Evolutionary conservation across 805 yeast species (phyloP).

Genomic region (Wickerhamomyces bisporus): DNA sequence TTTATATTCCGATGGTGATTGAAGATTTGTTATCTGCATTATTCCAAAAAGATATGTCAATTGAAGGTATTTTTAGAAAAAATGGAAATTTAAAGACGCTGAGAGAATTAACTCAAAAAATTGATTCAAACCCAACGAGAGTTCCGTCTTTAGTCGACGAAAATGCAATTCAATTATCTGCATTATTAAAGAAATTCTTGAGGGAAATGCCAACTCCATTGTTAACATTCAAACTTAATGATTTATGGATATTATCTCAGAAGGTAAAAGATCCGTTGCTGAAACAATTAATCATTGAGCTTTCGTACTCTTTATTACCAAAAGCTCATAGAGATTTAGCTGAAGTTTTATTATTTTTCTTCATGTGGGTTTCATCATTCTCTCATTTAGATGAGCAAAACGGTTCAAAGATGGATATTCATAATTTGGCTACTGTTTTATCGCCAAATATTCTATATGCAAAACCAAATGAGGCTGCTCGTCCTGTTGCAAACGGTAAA

Average conservation of each 20-base stretch:
- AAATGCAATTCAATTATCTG: conserved; percentile 88
- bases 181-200: conserved; percentile 82
- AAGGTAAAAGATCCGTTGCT: conserved; percentile 40
- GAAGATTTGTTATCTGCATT: conserved; percentile 83
- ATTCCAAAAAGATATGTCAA: conserved; percentile 88
- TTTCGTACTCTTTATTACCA: conserved; percentile 75
- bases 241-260: conserved; percentile 72
- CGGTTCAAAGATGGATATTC: conserved; percentile 94
- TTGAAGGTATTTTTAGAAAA: conserved; percentile 92
- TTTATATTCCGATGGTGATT: conserved; percentile 77
- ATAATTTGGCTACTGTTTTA: conserved; percentile 90
- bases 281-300: conserved; percentile 51
- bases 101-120: conserved; percentile 63
- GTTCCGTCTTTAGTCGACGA: conserved; percentile 70
- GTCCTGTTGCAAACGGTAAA: conserved; percentile 19
- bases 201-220: conserved; percentile 93
- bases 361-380: conserved; percentile 94
- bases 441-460: conserved; percentile 85
- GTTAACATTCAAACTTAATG: conserved; percentile 69
- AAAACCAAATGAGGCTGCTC: conserved; percentile 32
- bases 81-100: conserved; percentile 90
- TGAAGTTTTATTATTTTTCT: conserved; percentile 79
- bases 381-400: conserved; percentile 86
- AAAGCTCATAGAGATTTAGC: conserved; percentile 74
- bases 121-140: conserved; percentile 67